phyloP scores from a whole-genome alignment of 116 monocot genomes.

The Papilionanthe hybrid region DNA sequence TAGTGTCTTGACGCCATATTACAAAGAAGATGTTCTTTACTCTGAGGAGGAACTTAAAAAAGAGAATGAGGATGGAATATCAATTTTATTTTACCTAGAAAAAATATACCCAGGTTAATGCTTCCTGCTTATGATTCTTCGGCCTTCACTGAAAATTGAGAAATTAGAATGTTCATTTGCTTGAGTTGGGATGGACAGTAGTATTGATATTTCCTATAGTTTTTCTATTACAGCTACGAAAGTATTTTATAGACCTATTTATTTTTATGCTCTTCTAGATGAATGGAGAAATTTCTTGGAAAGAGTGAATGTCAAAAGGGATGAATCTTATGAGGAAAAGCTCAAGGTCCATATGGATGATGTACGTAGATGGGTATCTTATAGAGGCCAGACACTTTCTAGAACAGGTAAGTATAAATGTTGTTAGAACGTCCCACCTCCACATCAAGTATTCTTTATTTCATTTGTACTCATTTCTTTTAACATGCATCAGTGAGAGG shows the following conservation, averaged over 20 bases:
- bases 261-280: constrained; percentile 36
- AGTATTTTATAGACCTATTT: neutral
- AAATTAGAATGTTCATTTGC: neutral
- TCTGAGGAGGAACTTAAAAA: constrained; percentile 75
- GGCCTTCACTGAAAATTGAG: neutral
- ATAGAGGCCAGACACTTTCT: constrained; percentile 79
- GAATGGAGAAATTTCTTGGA: constrained; percentile 82
- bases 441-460: neutral
- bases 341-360: constrained; percentile 35
- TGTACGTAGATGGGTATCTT: constrained; percentile 76
- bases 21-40: constrained; percentile 82
- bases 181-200: neutral
- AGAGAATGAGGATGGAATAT: constrained; percentile 94
- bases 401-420: constrained; percentile 55
- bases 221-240: neutral
- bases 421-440: constrained; percentile 1
- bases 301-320: constrained; percentile 27
- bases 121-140: constrained; percentile 5
- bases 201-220: neutral
- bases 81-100: constrained; percentile 77
- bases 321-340: constrained; percentile 22
- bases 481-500: constrained; percentile 58
- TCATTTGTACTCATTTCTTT: constrained; percentile 4
- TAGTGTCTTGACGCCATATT: constrained; percentile 98
- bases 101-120: constrained; percentile 89